Conservation (phyloP, 148 eudicot genomes). For the Salicornia ramosissima region DNA sequence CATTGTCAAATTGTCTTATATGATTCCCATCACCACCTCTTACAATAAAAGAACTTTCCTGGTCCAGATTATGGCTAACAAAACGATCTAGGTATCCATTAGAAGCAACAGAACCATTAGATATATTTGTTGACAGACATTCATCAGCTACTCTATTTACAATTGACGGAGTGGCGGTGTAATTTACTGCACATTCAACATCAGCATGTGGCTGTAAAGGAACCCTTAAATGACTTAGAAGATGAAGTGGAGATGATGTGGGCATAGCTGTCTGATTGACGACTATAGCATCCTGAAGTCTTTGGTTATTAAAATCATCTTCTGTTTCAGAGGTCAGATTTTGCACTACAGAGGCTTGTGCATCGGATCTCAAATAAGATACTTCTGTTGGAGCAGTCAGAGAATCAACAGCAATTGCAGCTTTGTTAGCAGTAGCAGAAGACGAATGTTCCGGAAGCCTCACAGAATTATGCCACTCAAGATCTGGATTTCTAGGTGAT, state of each 20-base stretch:
- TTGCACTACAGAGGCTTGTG: conserved; percentile 28
- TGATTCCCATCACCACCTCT: conserved; percentile 35
- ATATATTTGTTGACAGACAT: conserved; percentile 22
- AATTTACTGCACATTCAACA: conserved; percentile 26
- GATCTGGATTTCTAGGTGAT: conserved; percentile 25
- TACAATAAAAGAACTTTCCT: conserved; percentile 33
- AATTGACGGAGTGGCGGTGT: conserved; percentile 28
- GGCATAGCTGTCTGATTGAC: conserved; percentile 31
- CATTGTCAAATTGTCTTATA: conserved; percentile 40
- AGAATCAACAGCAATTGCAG: conserved; percentile 26
- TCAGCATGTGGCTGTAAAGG: conserved; percentile 32
- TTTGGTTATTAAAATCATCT: conserved; percentile 58
- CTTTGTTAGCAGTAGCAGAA: conserved; percentile 25
- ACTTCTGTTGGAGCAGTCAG: conserved; percentile 17
- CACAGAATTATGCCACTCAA: conserved; percentile 28
- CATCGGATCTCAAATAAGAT: conserved; percentile 33
- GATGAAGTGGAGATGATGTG: conserved; percentile 41
- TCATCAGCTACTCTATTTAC: conserved; percentile 36
- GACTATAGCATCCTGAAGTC: conserved; percentile 54
- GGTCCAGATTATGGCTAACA: conserved; percentile 25
- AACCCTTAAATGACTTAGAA: conserved; percentile 29
- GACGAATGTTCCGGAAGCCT: conserved; percentile 33
- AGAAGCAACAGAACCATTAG: conserved; percentile 33
- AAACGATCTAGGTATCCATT: conserved; percentile 42
- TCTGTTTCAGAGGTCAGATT: conserved; percentile 35